Evolutionary conservation across 257 asterid species (phyloP).

Genomic region (Petrea volubilis): DNA sequence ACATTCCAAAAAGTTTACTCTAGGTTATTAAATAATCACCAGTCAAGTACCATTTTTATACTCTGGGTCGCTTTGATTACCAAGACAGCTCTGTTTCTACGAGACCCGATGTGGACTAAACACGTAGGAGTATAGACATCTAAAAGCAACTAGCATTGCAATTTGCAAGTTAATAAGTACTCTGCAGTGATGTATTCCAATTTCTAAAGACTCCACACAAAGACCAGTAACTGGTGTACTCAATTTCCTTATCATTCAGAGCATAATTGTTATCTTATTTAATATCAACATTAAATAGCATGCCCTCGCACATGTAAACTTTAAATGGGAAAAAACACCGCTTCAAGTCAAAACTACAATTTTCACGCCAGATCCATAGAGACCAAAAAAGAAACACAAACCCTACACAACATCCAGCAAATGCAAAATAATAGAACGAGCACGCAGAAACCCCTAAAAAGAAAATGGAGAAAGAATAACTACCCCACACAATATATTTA

Average conservation of each 20-base stretch:
- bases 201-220: constrained; percentile 7
- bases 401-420: constrained; percentile 6
- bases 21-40: background rate
- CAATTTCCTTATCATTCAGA: background rate
- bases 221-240: background rate
- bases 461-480: background rate
- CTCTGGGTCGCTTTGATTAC: background rate
- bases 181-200: background rate
- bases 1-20: background rate
- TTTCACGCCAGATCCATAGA: constrained; percentile 28
- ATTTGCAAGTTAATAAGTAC: background rate
- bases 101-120: background rate
- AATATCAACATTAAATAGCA: constrained; percentile 1
- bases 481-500: background rate
- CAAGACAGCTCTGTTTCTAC: background rate
- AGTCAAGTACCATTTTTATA: background rate
- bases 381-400: background rate
- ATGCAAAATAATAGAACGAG: background rate
- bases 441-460: constrained; percentile 3
- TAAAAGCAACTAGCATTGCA: background rate
- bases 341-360: background rate
- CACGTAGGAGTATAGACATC: background rate
- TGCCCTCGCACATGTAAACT: background rate
- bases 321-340: constrained; percentile 2
- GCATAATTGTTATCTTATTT: background rate